phyloP scores from a whole-genome alignment of 148 eudicot genomes.

The Salicornia ramosissima region DNA sequence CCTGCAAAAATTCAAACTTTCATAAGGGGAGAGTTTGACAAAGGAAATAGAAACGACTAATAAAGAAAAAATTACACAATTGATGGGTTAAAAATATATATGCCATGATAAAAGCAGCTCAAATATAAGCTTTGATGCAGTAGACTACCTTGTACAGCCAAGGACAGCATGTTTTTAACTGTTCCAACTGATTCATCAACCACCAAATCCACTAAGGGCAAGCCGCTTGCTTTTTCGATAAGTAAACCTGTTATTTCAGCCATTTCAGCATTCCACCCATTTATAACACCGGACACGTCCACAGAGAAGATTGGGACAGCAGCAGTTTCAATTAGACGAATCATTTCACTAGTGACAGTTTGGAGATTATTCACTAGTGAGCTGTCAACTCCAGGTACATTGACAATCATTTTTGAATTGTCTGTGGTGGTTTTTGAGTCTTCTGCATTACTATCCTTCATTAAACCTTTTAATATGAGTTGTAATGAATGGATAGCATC shows the following conservation, averaged over 20 bases:
- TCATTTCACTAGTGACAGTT: constrained; percentile 65
- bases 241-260: constrained; percentile 71
- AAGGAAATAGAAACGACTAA: not conserved
- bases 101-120: not conserved
- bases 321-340: constrained; percentile 83
- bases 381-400: constrained; percentile 39
- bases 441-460: constrained; percentile 32
- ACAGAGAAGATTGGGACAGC: constrained; percentile 76
- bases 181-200: constrained; percentile 45
- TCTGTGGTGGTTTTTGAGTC: constrained; percentile 27
- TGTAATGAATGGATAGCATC: constrained; percentile 82
- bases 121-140: not conserved
- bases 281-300: constrained; percentile 61
- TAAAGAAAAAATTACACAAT: no score
- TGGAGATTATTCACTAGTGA: constrained; percentile 46
- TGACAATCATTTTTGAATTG: constrained; percentile 50
- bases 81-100: no score
- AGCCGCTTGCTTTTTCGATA: constrained; percentile 53
- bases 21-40: constrained; percentile 3
- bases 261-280: constrained; percentile 78
- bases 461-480: constrained; percentile 54
- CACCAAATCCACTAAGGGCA: constrained; percentile 44
- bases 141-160: constrained; percentile 62
- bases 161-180: constrained; percentile 42
- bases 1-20: constrained; percentile 48